phyloP scores from a whole-genome alignment of 2,329 filamentous ascomycete genomes.

The Thelonectria olida region DNA sequence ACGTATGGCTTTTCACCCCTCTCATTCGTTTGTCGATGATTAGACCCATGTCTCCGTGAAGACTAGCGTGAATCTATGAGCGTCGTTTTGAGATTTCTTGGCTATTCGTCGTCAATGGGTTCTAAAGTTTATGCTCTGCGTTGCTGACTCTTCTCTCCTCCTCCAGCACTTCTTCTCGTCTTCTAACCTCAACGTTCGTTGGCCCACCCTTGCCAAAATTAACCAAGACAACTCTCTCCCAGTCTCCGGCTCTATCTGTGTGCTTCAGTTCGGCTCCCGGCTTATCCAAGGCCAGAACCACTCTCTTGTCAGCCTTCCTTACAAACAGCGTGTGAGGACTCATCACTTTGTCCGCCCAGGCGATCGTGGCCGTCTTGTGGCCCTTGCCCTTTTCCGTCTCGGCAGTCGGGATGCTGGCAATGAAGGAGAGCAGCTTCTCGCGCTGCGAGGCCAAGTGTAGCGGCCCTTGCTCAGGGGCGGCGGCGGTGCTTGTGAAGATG shows the following conservation, averaged over 20 bases:
- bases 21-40: background rate
- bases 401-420: conserved; percentile 55
- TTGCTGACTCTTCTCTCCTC: conserved; percentile 52
- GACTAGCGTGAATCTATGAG: background rate
- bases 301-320: conserved; percentile 54
- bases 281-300: conserved; percentile 66
- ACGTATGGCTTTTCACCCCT: background rate
- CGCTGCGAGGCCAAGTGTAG: conserved; percentile 59
- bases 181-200: conserved; percentile 61
- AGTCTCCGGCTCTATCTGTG: conserved; percentile 62
- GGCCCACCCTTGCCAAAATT: conserved; percentile 62
- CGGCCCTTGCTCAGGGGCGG: conserved; percentile 38
- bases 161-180: conserved; percentile 58
- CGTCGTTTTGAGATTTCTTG: background rate
- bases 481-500: conserved; percentile 55
- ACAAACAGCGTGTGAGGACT: conserved; percentile 60
- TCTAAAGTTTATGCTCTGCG: conserved; percentile 40
- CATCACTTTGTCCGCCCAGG: conserved; percentile 71
- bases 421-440: conserved; percentile 61
- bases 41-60: background rate
- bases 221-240: conserved; percentile 67
- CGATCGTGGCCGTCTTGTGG: conserved; percentile 55
- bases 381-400: conserved; percentile 49
- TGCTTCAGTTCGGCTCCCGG: conserved; percentile 64
- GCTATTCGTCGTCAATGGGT: background rate